Base-by-base conservation (phyloP, 805 yeast genomes). In the Kregervanrija pseudodelftensis region DNA sequence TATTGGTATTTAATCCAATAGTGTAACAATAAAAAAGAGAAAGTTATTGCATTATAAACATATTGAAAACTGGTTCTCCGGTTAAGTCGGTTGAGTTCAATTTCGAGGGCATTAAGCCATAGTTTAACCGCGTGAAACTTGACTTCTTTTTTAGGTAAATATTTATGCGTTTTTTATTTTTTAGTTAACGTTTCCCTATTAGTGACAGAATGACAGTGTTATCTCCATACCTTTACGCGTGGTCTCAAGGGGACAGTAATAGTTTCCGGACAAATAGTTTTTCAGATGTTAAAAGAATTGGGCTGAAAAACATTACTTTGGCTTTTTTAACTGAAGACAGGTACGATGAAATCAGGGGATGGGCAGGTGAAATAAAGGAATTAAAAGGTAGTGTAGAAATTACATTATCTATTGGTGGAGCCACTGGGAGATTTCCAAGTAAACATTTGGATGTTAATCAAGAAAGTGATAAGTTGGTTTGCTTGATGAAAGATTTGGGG, bases 341-440 rank as follows among this genome's bases (percentile, higher is more conserved):
- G 31, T 59, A 40, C 35, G 52, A 54, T 3, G 65, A 61, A 36
- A 51, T 63, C 32, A 45, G 33, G 22, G 37, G 43, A 12, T 63
- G 67, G 67, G 42, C 33, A 4, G 40, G 47, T 2, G 63, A 57
- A 31, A 53, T 59, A 8, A 30, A 28, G 10, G n/a, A 35, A 11
- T 51, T 50, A 36, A 36, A 44, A 4, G 59, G 57, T 1, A 40
- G 44, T 5, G 22, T 49, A 7, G 13, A 46, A 5, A 57, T 63
- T n/a, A 56, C 50, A 13, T 41, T 63, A 8, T 61, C 66, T 1
- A 53, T 63, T 31, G 67, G 66, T 8, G 67, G 67, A 8, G 65
- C 65, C 10, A 33, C 39, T 11, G 63, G 65, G 2, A 48, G 47
- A 8, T 60, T 59, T 39, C 63, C 64, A 10, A 44, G 51, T 4